phyloP scores from a whole-genome alignment of 2,329 filamentous ascomycete species.

The Pseudogymnoascus sp. region DNA sequence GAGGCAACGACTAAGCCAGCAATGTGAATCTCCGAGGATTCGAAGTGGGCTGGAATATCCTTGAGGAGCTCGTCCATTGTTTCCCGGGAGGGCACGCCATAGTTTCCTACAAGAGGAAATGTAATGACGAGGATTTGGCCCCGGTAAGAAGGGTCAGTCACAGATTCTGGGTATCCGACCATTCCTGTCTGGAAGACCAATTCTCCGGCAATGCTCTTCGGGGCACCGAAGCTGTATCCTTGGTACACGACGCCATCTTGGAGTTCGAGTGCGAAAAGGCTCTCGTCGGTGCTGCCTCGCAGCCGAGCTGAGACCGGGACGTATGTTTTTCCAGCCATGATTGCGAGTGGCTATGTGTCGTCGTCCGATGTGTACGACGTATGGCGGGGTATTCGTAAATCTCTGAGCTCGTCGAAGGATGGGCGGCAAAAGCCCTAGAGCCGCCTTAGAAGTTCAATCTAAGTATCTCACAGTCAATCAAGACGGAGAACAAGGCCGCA shows the following conservation, averaged over 20 bases:
- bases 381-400: slow-evolving; percentile 9
- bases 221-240: slow-evolving; percentile 92
- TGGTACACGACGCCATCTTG: slow-evolving; percentile 87
- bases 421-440: slow-evolving; percentile 8
- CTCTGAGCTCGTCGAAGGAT: background rate
- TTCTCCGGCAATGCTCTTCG: slow-evolving; percentile 91
- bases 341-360: slow-evolving; percentile 3
- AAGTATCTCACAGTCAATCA: slow-evolving; percentile 5
- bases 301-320: slow-evolving; percentile 22
- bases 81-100: slow-evolving; percentile 86
- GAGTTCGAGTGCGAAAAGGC: slow-evolving; percentile 79
- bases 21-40: slow-evolving; percentile 87
- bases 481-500: slow-evolving; percentile 7
- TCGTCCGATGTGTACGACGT: background rate
- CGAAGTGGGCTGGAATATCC: slow-evolving; percentile 86
- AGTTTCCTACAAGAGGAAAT: slow-evolving; percentile 93
- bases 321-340: slow-evolving; percentile 15
- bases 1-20: slow-evolving; percentile 84
- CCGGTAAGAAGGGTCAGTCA: slow-evolving; percentile 81
- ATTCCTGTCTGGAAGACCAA: slow-evolving; percentile 99
- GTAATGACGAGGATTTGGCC: slow-evolving; percentile 95
- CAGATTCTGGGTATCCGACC: slow-evolving; percentile 95
- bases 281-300: slow-evolving; percentile 38
- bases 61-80: slow-evolving; percentile 76
- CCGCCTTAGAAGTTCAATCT: slow-evolving; percentile 9